These are phyloP conservation scores for Linnemannia zychae DNA, from an alignment of 192 early-diverging fungal species.

Conservation along the genomic window DNA sequence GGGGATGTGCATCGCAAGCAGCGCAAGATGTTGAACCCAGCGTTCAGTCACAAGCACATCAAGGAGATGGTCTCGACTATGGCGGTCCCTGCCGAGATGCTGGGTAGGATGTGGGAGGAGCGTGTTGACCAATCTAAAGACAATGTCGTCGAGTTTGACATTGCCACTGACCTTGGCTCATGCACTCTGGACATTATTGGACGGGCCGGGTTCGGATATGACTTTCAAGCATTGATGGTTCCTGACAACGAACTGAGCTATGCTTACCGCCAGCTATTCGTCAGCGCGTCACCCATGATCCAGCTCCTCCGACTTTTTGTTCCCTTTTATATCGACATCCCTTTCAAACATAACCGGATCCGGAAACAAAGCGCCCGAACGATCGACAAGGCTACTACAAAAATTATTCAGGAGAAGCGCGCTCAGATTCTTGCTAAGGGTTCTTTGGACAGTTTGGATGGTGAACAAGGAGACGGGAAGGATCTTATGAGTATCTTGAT, in stretches of 20 bases:
- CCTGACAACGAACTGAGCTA: slow-evolving; percentile 54
- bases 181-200: slow-evolving; percentile 36
- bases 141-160: slow-evolving; percentile 45
- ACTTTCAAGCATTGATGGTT: slow-evolving; percentile 57
- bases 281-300: not conserved
- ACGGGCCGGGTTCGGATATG: slow-evolving; percentile 59
- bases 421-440: slow-evolving; percentile 21
- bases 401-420: slow-evolving; percentile 55
- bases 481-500: slow-evolving; percentile 65
- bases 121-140: slow-evolving; percentile 33
- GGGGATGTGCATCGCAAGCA: slow-evolving; percentile 65
- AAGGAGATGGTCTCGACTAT: slow-evolving; percentile 62
- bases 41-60: slow-evolving; percentile 60
- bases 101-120: slow-evolving; percentile 58
- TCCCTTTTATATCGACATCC: slow-evolving; percentile 35
- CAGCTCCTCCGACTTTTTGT: slow-evolving; percentile 39
- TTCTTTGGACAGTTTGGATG: not conserved
- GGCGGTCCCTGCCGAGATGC: slow-evolving; percentile 29
- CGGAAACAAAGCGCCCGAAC: slow-evolving; percentile 19
- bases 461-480: slow-evolving; percentile 19
- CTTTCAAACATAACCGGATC: slow-evolving; percentile 40
- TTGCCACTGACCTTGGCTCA: slow-evolving; percentile 53
- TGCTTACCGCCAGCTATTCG: slow-evolving; percentile 60
- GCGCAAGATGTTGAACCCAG: slow-evolving; percentile 71
- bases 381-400: slow-evolving; percentile 47